These are phyloP conservation scores for Chaetomidium leptoderma DNA, from an alignment of 495 filamentous ascomycete species.

Conservation along the genomic window DNA sequence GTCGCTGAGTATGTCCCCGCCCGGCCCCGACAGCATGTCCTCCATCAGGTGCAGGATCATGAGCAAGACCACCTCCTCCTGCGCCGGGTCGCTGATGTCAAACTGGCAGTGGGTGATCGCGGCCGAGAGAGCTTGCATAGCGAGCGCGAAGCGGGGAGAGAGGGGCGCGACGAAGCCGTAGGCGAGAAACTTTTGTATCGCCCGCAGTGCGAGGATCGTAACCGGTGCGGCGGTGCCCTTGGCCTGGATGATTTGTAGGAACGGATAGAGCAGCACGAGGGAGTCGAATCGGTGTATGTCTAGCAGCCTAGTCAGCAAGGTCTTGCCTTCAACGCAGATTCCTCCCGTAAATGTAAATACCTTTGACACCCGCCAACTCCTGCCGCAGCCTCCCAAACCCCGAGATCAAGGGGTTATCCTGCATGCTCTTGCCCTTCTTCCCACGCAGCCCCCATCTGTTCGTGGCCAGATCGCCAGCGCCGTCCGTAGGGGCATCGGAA, in stretches of 20 bases:
- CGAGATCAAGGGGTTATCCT: conserved; percentile 95
- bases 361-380: conserved; percentile 86
- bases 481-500: conserved; percentile 25
- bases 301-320: conserved; percentile 31
- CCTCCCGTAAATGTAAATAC: conserved; percentile 34
- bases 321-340: neutral
- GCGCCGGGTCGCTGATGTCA: conserved; percentile 88
- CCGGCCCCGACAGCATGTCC: conserved; percentile 88
- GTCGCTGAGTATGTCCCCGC: conserved; percentile 85
- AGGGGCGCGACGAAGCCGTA: conserved; percentile 83
- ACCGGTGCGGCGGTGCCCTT: conserved; percentile 95
- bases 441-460: conserved; percentile 85
- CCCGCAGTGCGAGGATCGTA: conserved; percentile 86
- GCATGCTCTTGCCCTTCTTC: conserved; percentile 96
- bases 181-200: conserved; percentile 95
- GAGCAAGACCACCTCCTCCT: conserved; percentile 90
- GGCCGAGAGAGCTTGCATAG: conserved; percentile 90
- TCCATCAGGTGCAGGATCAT: conserved; percentile 98
- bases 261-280: conserved; percentile 84
- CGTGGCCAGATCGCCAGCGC: conserved; percentile 40
- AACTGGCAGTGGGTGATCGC: conserved; percentile 98
- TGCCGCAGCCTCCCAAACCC: conserved; percentile 86
- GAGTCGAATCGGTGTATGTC: conserved; percentile 89
- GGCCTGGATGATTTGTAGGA: conserved; percentile 94
- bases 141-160: conserved; percentile 79